Evolutionary conservation across 345 rosid genomes (phyloP).

Genomic region (Euphorbia pulcherrima): DNA sequence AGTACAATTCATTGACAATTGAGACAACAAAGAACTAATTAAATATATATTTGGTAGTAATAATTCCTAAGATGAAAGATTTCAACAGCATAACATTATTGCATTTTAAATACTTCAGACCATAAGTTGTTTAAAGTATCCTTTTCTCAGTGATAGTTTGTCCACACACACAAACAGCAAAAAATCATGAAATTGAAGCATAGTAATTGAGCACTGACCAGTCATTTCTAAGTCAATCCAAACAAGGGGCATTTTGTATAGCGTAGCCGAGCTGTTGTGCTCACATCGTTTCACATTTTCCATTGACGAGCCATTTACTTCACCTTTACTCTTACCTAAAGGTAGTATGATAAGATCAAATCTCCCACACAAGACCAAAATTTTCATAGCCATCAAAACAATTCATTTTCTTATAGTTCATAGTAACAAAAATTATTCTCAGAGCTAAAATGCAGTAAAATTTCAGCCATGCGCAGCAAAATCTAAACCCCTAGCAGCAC

Average conservation of each 20-base stretch:
- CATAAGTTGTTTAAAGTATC: background rate
- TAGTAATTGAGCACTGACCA: slow-evolving; percentile 35
- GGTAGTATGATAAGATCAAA: background rate
- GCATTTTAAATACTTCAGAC: background rate
- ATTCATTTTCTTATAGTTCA: background rate
- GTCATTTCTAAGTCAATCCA: slow-evolving; percentile 98
- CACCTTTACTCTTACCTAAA: slow-evolving; percentile 29
- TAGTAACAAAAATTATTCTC: background rate
- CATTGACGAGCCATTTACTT: slow-evolving; percentile 6
- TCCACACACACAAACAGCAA: background rate
- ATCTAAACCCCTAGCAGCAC: background rate
- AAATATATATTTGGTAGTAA: too few relatives aligned
- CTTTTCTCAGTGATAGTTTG: background rate
- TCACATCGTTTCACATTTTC: slow-evolving; percentile 9
- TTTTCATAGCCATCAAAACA: background rate
- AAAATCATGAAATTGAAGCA: background rate
- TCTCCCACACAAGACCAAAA: background rate
- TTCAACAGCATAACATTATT: background rate
- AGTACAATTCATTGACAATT: background rate
- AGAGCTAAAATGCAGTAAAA: background rate
- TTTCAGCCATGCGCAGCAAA: background rate
- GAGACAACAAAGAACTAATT: too few relatives aligned
- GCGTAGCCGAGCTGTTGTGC: slow-evolving; percentile 8
- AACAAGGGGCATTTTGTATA: slow-evolving; percentile 70
- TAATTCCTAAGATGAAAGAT: background rate